These are phyloP conservation scores for Myriosclerotinia curreyana DNA, from an alignment of 2,329 filamentous ascomycete genomes.

Conservation along the genomic window DNA sequence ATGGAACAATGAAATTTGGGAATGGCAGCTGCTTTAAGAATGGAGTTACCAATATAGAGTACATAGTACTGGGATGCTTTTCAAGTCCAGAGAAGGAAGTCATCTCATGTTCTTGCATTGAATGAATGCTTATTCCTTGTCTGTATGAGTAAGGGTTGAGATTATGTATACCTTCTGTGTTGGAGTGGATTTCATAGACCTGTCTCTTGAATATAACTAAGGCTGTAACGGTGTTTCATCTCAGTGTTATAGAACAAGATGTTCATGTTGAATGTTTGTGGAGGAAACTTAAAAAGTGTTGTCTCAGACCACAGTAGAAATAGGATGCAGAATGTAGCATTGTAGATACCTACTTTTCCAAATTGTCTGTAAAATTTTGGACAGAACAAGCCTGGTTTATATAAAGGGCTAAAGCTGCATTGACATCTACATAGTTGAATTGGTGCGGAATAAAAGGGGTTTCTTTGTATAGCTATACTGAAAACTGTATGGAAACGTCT, in stretches of 20 bases:
- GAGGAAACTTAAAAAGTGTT: not conserved
- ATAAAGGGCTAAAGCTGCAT: not conserved
- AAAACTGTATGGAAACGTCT: not conserved
- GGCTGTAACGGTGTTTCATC: too few relatives aligned
- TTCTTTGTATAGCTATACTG: not conserved
- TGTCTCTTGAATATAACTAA: too few relatives aligned
- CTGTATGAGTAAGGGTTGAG: too few relatives aligned
- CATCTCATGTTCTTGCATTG: too few relatives aligned
- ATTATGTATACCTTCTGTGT: too few relatives aligned
- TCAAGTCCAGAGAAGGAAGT: too few relatives aligned
- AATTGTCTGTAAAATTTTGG: not conserved
- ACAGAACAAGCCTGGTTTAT: not conserved
- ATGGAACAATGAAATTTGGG: not conserved
- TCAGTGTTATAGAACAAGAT: not conserved
- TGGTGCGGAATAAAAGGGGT: not conserved
- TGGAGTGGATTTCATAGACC: too few relatives aligned
- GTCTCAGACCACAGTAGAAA: not conserved
- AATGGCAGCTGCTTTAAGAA: not conserved
- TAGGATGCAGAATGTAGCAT: too few relatives aligned
- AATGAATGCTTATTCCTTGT: too few relatives aligned
- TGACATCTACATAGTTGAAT: not conserved
- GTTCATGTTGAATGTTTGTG: not conserved
- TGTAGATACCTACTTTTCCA: not conserved
- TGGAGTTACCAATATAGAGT: too few relatives aligned
- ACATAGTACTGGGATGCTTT: too few relatives aligned